Evolutionary conservation across 2,329 filamentous ascomycete species (phyloP).

Genomic region (Colletotrichum spaethianum): DNA sequence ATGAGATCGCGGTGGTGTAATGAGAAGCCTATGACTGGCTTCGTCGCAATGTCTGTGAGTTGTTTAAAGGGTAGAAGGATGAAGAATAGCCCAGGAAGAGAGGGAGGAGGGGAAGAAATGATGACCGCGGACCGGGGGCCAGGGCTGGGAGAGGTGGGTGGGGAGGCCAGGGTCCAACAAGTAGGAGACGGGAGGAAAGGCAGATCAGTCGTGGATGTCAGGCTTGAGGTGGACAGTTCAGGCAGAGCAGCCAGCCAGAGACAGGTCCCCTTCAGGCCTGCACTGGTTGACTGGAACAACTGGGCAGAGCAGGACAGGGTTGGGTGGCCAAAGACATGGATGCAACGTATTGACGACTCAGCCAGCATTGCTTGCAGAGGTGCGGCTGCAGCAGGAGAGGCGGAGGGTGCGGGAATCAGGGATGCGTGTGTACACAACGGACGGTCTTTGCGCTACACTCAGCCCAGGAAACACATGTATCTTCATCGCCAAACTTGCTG

Average conservation of each 20-base stretch:
- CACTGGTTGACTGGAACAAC: slow-evolving; percentile 5
- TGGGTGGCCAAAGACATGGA: slow-evolving; percentile 29
- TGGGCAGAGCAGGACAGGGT: slow-evolving; percentile 22
- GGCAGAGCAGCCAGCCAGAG: slow-evolving; percentile 26
- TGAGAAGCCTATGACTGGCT: not conserved
- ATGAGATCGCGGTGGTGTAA: not conserved
- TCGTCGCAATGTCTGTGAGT: slow-evolving; percentile 9
- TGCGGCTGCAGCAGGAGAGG: slow-evolving; percentile 6
- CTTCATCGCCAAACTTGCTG: not conserved
- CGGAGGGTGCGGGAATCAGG: slow-evolving; percentile 27
- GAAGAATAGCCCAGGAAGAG: not conserved
- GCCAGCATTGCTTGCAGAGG: slow-evolving; percentile 19
- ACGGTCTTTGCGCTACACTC: slow-evolving; percentile 15
- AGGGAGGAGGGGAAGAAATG: slow-evolving; percentile 27
- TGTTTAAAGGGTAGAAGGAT: slow-evolving; percentile 4
- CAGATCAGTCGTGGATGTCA: slow-evolving; percentile 17
- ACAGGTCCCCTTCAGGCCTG: slow-evolving; percentile 1
- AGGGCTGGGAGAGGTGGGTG: slow-evolving; percentile 32
- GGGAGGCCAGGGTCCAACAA: slow-evolving; percentile 34
- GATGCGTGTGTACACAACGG: not conserved
- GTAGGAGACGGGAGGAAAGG: slow-evolving; percentile 34
- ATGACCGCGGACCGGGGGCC: slow-evolving; percentile 27
- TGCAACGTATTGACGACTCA: slow-evolving; percentile 26
- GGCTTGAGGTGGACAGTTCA: slow-evolving; percentile 20
- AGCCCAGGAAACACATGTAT: not conserved